Conservation (phyloP, 2,329 filamentous ascomycete species). For the Penicillium sp. region DNA sequence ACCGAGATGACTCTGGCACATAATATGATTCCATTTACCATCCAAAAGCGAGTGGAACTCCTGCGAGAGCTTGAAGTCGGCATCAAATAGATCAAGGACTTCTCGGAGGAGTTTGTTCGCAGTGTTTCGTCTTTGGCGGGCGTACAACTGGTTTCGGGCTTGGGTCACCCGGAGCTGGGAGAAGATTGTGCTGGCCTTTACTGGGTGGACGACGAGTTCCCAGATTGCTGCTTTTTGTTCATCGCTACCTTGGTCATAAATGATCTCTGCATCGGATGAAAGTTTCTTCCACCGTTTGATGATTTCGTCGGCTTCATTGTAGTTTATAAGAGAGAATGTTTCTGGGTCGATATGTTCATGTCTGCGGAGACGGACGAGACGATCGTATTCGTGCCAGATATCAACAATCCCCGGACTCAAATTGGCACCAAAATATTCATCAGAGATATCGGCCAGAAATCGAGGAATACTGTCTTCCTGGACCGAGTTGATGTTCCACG, state of each 20-base stretch:
- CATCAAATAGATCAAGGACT: constrained; percentile 56
- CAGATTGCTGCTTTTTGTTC: constrained; percentile 61
- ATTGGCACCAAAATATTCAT: constrained; percentile 57
- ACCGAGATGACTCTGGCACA: constrained; percentile 57
- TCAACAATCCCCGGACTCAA: constrained; percentile 52
- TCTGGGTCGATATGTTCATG: constrained; percentile 62
- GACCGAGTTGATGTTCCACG: constrained; percentile 55
- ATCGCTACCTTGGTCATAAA: constrained; percentile 57
- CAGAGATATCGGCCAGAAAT: constrained; percentile 60
- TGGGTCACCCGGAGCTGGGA: constrained; percentile 55
- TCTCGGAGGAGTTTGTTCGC: constrained; percentile 57
- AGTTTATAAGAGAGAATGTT: constrained; percentile 64
- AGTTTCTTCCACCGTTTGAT: constrained; percentile 58
- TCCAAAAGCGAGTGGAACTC: constrained; percentile 59
- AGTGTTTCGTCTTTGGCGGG: constrained; percentile 57
- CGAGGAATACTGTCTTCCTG: constrained; percentile 56
- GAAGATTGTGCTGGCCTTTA: constrained; percentile 58
- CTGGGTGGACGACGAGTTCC: constrained; percentile 62
- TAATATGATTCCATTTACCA: constrained; percentile 65
- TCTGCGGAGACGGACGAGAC: constrained; percentile 60
- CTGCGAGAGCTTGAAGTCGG: constrained; percentile 58
- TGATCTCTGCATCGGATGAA: constrained; percentile 53
- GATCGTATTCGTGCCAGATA: constrained; percentile 58
- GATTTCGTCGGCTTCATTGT: constrained; percentile 62
- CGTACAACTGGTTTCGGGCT: constrained; percentile 57